These are phyloP conservation scores for Galeopsis tetrahit DNA, from an alignment of 257 asterid genomes.

Conservation along the genomic window DNA sequence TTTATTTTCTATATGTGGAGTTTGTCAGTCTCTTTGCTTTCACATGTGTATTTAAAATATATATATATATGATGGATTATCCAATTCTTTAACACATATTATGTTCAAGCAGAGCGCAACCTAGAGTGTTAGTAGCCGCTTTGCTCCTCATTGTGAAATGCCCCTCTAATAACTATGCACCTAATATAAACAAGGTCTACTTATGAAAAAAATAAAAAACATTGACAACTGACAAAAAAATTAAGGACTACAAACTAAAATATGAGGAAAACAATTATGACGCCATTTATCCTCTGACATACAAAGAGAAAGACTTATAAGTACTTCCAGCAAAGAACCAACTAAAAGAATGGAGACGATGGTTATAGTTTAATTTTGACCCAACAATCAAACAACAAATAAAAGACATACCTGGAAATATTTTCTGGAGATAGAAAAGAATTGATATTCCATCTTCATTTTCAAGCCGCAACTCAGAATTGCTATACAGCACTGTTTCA, in stretches of 20 bases:
- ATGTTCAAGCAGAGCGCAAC: too few species aligned
- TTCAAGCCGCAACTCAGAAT: conserved; percentile 82
- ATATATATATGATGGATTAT: too few species aligned
- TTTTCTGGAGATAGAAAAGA: conserved; percentile 94
- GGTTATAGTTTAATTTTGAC: not conserved
- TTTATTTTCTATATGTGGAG: too few species aligned
- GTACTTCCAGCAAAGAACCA: conserved; percentile 18
- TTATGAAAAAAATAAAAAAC: too few species aligned
- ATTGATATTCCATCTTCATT: conserved; percentile 98
- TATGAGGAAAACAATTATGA: not conserved
- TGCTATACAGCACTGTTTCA: conserved; percentile 96
- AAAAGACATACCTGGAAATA: conserved; percentile 77
- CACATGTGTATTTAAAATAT: too few species aligned
- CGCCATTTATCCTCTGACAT: not conserved
- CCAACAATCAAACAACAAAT: conserved; percentile 18
- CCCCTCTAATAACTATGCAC: too few species aligned
- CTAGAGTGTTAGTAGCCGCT: too few species aligned
- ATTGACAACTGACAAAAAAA: not conserved
- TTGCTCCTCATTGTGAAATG: too few species aligned
- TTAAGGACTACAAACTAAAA: not conserved
- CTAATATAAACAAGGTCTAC: too few species aligned
- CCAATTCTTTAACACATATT: too few species aligned
- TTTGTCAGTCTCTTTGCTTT: too few species aligned
- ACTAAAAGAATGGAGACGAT: conserved; percentile 21
- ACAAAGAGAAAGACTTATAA: conserved; percentile 17